Percentiles rank a stretch among this genome's conserved stretches.
These are phyloP conservation scores for Daldinia vernicosa DNA, from an alignment of 495 filamentous ascomycete genomes.

Conservation along the genomic window DNA sequence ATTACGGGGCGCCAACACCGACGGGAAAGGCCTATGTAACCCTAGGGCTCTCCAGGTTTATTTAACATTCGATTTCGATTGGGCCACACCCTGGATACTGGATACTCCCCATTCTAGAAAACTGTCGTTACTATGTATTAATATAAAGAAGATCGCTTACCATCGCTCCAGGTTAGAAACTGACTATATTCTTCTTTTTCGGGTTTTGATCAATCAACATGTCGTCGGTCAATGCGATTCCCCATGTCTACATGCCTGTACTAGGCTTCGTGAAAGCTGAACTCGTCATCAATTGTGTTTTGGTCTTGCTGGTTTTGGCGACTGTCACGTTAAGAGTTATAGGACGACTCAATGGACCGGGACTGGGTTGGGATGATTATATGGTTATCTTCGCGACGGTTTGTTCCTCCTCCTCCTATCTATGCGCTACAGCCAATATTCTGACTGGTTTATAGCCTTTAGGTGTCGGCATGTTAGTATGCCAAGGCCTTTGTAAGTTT, in stretches of 20 bases:
- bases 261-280: conserved; percentile 17
- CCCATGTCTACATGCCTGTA: conserved; percentile 15
- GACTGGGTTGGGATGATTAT: conserved; percentile 25
- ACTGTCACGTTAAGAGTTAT: conserved; percentile 19
- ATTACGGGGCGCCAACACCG: background rate
- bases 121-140: background rate
- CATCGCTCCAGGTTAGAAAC: conserved; percentile 3
- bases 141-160: conserved; percentile 15
- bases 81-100: background rate
- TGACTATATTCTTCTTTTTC: conserved; percentile 1
- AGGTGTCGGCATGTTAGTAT: conserved; percentile 24
- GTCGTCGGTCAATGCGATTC: conserved; percentile 18
- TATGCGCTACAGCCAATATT: background rate
- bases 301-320: conserved; percentile 18
- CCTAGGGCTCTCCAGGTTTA: conserved; percentile 1
- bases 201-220: conserved; percentile 6
- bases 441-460: conserved; percentile 18
- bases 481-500: conserved; percentile 31
- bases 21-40: background rate
- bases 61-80: background rate
- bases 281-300: conserved; percentile 20
- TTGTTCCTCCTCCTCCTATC: conserved; percentile 2
- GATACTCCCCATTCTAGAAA: background rate
- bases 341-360: conserved; percentile 22
- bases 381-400: conserved; percentile 20